Evolutionary conservation across 2,329 filamentous ascomycete species (phyloP), one percentile per base, ranked within the genome.

Genomic region (Aspergillus ruber): DNA sequence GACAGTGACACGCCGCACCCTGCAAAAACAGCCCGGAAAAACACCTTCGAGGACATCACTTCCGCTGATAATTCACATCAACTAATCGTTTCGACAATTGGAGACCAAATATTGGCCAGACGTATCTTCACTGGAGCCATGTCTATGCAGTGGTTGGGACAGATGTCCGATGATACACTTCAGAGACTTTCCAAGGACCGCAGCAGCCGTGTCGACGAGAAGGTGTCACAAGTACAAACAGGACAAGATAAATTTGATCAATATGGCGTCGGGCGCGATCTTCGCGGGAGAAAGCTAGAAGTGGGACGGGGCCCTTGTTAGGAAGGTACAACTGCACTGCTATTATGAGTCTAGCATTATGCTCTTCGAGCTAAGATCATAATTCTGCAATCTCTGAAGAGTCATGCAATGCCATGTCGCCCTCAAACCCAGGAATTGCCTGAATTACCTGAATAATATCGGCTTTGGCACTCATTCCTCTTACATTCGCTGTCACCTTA

Each of bases 151-250:
- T 56, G 45, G 18, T 40, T 56, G 0, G 61, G 65, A 3, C 65
- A 66, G 33, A 73, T 63, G 3, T 64, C 62, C n/a, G 59, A 66
- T 56, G 56, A 57, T 17, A 60, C 61, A 32, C 46, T 67, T 27
- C 60, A 65, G 47, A 53, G 56, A 36, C 46, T 62, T 32, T 60
- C 59, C 25, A 54, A 50, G 3, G 51, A 42, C 1, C 74, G 15
- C 51, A 27, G 32, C 32, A 35, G 32, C 15, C 12, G 32, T 13
- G 4, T 15, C 4, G 13, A 15, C 5, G 32, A 35, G n/a, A 35
- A 35, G 32, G 10, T 15, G 2, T 15, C 13, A 15, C 32, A 35
- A 35, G 12, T 4, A 13, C 32, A 35, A 35, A 35, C 32, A n/a
- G 32, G n/a, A 15, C 32, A 35, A 15, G 32, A n/a, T 35, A 35